Percentiles rank a stretch among this genome's conserved stretches.
Evolutionary conservation across 768 basidiomycete species (phyloP).

Genomic region (Lactarius indigo): DNA sequence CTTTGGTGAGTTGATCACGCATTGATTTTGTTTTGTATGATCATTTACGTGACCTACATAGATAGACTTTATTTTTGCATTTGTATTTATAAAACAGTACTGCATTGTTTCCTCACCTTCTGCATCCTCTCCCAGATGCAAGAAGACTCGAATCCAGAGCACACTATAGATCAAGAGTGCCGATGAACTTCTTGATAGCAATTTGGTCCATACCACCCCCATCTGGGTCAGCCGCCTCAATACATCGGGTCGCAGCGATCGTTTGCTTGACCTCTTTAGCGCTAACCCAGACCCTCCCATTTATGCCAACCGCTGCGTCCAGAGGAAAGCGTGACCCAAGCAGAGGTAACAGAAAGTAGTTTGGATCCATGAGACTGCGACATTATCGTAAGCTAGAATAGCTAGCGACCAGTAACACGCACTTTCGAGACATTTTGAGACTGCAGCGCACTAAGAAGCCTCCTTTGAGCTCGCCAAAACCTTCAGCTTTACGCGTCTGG

Average conservation of each 20-base stretch:
- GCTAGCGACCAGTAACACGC: conserved; percentile 32
- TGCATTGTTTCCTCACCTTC: conserved; percentile 9
- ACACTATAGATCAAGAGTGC: conserved; percentile 40
- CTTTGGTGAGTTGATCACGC: not conserved
- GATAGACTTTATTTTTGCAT: conserved; percentile 13
- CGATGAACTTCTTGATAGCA: conserved; percentile 51
- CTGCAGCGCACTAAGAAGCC: conserved; percentile 83
- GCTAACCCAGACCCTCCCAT: conserved; percentile 89
- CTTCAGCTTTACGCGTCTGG: conserved; percentile 86
- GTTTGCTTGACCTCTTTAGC: conserved; percentile 69
- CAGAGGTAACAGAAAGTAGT: conserved; percentile 76
- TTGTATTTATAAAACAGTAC: conserved; percentile 17
- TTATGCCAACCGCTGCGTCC: conserved; percentile 85
- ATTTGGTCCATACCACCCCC: conserved; percentile 58
- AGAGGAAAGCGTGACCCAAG: conserved; percentile 81
- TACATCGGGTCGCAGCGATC: conserved; percentile 72
- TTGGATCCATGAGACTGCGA: conserved; percentile 70
- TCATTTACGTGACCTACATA: not conserved
- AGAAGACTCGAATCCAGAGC: not conserved
- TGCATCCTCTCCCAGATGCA: not conserved
- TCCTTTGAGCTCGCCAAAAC: conserved; percentile 89
- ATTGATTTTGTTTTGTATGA: not conserved
- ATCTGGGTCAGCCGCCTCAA: conserved; percentile 78
- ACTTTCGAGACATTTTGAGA: conserved; percentile 84
- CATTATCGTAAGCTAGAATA: conserved; percentile 3